These are phyloP conservation scores for Microstegium vimineum DNA, from an alignment of 176 grass and related monocot species.

Conservation along the genomic window DNA sequence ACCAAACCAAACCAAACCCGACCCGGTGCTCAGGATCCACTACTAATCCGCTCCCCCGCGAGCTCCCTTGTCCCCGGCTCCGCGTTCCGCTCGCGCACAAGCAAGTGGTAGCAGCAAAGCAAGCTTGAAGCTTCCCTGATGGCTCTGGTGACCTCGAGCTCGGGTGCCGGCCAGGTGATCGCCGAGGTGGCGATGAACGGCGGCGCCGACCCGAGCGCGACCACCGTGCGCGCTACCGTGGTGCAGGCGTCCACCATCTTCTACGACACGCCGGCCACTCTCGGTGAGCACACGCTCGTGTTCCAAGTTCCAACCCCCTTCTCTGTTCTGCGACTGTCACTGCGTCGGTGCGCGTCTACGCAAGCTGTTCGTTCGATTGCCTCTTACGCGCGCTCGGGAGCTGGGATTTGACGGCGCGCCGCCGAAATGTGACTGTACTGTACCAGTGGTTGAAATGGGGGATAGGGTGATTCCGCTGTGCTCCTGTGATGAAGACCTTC, in stretches of 20 bases:
- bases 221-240: constrained; percentile 74
- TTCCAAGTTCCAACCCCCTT: neutral
- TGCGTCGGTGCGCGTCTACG: neutral
- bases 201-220: constrained; percentile 43
- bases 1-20: no score
- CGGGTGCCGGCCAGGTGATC: constrained; percentile 48
- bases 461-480: neutral
- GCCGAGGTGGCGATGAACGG: constrained; percentile 85
- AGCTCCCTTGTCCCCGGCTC: constrained; percentile 26
- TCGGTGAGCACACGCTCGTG: constrained; percentile 23
- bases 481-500: neutral
- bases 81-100: constrained; percentile 28
- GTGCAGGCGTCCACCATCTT: constrained; percentile 93
- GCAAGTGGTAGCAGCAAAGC: constrained; percentile 19
- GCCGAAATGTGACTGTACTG: neutral
- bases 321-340: neutral
- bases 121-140: constrained; percentile 35
- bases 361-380: constrained; percentile 22
- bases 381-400: neutral
- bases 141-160: constrained; percentile 44
- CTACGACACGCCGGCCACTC: constrained; percentile 85
- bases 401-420: neutral
- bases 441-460: neutral
- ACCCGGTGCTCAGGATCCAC: neutral
- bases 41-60: constrained; percentile 3